A percentile compares a stretch with the other conserved stretches of the same genome.
Evolutionary conservation across 2,329 filamentous ascomycete genomes (phyloP).

Genomic region (Monilinia vaccinii-corymbosi): DNA sequence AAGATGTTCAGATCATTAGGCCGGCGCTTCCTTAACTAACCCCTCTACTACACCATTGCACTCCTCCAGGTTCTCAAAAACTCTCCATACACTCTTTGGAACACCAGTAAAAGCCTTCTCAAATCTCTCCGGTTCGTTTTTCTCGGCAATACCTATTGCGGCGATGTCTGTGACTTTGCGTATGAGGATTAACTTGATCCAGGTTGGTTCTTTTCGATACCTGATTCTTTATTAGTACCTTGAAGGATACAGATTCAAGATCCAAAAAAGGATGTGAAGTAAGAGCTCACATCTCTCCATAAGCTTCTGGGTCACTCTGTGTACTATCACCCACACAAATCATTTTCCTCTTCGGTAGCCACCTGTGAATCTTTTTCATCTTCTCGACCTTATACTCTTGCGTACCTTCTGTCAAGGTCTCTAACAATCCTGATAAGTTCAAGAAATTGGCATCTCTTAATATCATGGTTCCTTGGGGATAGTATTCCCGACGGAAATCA

Average conservation of each 20-base stretch:
- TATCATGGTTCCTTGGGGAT: slow-evolving; percentile 70
- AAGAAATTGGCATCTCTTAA: slow-evolving; percentile 81
- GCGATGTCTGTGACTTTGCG: slow-evolving; percentile 72
- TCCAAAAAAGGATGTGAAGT: neutral
- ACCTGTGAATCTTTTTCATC: slow-evolving; percentile 67
- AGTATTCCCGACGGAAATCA: slow-evolving; percentile 61
- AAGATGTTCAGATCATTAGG: neutral
- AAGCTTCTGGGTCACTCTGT: slow-evolving; percentile 83
- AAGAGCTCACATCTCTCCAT: slow-evolving; percentile 63
- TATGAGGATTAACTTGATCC: slow-evolving; percentile 79
- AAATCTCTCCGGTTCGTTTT: slow-evolving; percentile 68
- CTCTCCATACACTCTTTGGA: slow-evolving; percentile 63
- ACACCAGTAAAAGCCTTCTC: slow-evolving; percentile 73
- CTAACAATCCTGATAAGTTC: slow-evolving; percentile 70
- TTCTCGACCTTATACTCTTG: slow-evolving; percentile 78
- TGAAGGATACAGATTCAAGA: neutral
- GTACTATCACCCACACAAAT: slow-evolving; percentile 86
- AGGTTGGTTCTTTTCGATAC: slow-evolving; percentile 57
- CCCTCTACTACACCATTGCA: slow-evolving; percentile 37
- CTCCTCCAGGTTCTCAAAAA: slow-evolving; percentile 72
- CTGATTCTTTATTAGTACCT: slow-evolving; percentile 29
- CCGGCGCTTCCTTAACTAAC: slow-evolving; percentile 9
- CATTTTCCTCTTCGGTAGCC: slow-evolving; percentile 72
- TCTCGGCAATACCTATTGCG: slow-evolving; percentile 58
- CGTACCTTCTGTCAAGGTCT: slow-evolving; percentile 70